Base-by-base conservation (phyloP, 441 rosid species). In the Kokia cookei region DNA sequence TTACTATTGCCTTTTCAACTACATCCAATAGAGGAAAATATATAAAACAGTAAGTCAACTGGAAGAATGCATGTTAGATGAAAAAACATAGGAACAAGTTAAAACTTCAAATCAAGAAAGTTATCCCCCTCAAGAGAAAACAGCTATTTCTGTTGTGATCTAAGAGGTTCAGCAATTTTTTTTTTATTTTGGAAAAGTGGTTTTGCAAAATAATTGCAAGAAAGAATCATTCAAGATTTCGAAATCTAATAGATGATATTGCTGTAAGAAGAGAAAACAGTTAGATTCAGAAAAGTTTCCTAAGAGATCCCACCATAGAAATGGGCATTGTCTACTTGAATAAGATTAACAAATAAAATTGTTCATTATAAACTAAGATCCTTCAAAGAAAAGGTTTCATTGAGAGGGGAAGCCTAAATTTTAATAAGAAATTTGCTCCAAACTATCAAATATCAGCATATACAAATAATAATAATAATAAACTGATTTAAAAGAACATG, bases 401-500 rank as follows among this genome's bases (percentile, higher is more conserved):
- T 13, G 64, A 24, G 47, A 45, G 15, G 24, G 10, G 3, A 60
- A 2, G 9, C 32, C 3, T 11, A 26, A 73, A 47, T 59, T 66
- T 14, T 13, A 15, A 5, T 7, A 35, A 51, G 48, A 73, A 73
- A 22, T 3, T 55, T 45, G 78, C 27, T 40, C 51, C 7, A 65
- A 60, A 63, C 35, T 26, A 24, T n/a, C 29, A 35, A n/a, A 4
- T 40, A 50, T 50, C 10, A 29, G 26, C 42, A 48, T 27, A 68
- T 50, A 50, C 9, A 27, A 14, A 24, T 2, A 45, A 24, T 50
- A 17, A 67, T 27, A 27, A 27, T 48, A n/a, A 67, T 47, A 3
- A 47, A 67, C 17, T 27, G 35, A 67, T 15, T 50, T 67, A 43
- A 65, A 37, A 63, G 74, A 63, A 71, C 17, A 45, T 9, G 79